Conservation (phyloP, 805 yeast species). For the Pichia ethanolica region DNA sequence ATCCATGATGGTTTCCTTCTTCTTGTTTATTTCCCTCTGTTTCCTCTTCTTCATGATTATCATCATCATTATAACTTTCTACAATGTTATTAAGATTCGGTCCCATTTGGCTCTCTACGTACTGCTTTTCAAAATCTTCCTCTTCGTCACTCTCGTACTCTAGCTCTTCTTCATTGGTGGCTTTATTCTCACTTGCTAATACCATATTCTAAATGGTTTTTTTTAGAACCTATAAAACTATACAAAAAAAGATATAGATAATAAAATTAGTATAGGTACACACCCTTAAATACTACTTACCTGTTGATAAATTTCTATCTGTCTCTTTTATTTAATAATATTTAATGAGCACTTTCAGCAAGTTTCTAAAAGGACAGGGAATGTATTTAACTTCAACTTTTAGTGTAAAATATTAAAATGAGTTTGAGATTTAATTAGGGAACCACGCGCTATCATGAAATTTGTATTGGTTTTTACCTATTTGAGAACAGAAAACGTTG, state of each 20-base stretch:
- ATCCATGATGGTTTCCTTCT: background rate
- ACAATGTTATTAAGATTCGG: background rate
- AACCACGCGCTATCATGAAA: constrained; percentile 3
- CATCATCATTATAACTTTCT: background rate
- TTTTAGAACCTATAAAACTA: no score
- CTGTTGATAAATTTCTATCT: background rate
- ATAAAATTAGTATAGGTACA: no score
- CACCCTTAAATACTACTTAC: background rate
- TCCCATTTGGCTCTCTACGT: constrained; percentile 1
- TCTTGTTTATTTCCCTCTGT: background rate
- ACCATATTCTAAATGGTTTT: background rate
- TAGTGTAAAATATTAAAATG: background rate
- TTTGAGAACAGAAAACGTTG: background rate
- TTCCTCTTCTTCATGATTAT: background rate
- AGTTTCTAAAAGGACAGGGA: no score
- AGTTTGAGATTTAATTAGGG: no score
- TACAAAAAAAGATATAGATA: no score
- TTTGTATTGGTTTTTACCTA: background rate
- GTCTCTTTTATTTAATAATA: no score
- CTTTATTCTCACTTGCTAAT: background rate
- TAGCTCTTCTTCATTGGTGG: constrained; percentile 22
- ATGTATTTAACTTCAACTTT: no score
- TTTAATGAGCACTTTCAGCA: no score
- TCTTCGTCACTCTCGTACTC: constrained; percentile 26
- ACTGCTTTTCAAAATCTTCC: constrained; percentile 12